Percentiles rank a stretch among this genome's conserved stretches.
phyloP scores from a whole-genome alignment of 768 basidiomycete species.

The Podaxis pistillaris region DNA sequence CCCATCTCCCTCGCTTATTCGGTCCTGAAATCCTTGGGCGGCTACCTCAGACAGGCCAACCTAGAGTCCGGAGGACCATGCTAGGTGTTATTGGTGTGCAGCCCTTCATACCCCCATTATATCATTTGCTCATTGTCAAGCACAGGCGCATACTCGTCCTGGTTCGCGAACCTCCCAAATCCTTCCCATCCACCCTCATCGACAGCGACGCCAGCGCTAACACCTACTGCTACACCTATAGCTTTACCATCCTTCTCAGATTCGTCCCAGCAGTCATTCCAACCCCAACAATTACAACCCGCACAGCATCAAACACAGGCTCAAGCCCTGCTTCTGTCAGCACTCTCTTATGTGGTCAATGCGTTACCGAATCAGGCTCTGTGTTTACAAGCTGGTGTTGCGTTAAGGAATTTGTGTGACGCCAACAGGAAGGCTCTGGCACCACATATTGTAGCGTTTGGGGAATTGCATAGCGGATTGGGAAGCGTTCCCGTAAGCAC shows the following conservation, averaged over 20 bases:
- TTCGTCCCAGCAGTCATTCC: not conserved
- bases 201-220: conserved; percentile 6
- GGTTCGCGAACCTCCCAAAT: conserved; percentile 60
- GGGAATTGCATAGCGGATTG: conserved; percentile 76
- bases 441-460: conserved; percentile 82
- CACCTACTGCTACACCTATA: conserved; percentile 1
- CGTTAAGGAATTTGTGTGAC: conserved; percentile 86
- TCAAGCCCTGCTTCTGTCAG: conserved; percentile 51
- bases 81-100: conserved; percentile 70
- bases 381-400: conserved; percentile 74
- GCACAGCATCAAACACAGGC: conserved; percentile 28
- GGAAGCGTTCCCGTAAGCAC: conserved; percentile 66
- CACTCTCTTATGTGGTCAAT: conserved; percentile 66
- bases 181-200: conserved; percentile 17
- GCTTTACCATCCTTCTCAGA: not conserved
- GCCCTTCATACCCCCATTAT: not conserved
- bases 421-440: conserved; percentile 84
- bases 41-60: conserved; percentile 62
- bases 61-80: conserved; percentile 70
- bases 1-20: conserved; percentile 64
- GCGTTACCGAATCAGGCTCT: conserved; percentile 65
- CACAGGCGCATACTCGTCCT: conserved; percentile 72
- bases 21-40: conserved; percentile 67
- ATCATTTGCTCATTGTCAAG: not conserved
- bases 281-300: not conserved